Percentiles rank a stretch among this genome's conserved stretches.
Evolutionary conservation across 208 protist genomes (phyloP).

Genomic region (Leishmania guyanensis): DNA sequence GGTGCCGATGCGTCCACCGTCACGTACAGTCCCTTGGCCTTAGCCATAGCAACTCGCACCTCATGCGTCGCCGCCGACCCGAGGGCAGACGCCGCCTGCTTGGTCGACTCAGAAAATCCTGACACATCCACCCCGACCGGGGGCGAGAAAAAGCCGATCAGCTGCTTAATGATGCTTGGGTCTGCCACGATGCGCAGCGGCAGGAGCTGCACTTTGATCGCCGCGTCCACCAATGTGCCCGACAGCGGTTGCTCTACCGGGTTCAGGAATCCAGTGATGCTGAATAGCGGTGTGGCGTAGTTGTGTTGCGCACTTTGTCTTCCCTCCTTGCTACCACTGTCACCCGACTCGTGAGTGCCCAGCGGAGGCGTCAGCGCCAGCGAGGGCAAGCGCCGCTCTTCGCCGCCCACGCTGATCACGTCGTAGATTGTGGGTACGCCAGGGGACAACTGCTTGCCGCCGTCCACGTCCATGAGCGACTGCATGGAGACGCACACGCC

Average conservation of each 20-base stretch:
- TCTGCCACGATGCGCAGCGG: constrained; percentile 81
- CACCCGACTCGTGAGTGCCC: constrained; percentile 1
- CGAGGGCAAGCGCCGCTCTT: background rate
- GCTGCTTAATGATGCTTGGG: constrained; percentile 52
- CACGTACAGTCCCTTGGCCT: constrained; percentile 64
- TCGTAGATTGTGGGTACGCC: constrained; percentile 26
- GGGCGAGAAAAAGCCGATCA: constrained; percentile 66
- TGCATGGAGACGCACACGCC: constrained; percentile 19
- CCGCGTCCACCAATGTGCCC: constrained; percentile 71
- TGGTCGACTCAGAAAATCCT: constrained; percentile 45
- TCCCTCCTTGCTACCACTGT: constrained; percentile 22
- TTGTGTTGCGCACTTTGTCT: background rate
- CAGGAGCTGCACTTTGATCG: constrained; percentile 66
- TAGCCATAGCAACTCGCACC: constrained; percentile 57
- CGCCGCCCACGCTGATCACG: constrained; percentile 12
- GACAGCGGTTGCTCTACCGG: constrained; percentile 67
- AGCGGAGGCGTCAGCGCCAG: background rate
- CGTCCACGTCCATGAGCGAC: constrained; percentile 16
- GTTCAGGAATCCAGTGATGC: constrained; percentile 57
- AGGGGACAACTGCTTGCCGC: constrained; percentile 11
- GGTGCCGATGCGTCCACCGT: constrained; percentile 78
- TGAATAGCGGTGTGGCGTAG: constrained; percentile 52
- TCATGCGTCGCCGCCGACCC: constrained; percentile 67
- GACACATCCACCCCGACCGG: constrained; percentile 67
- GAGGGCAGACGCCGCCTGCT: constrained; percentile 49